Base-by-base conservation (phyloP, 768 basidiomycete species). In the Suillus alpinus region DNA sequence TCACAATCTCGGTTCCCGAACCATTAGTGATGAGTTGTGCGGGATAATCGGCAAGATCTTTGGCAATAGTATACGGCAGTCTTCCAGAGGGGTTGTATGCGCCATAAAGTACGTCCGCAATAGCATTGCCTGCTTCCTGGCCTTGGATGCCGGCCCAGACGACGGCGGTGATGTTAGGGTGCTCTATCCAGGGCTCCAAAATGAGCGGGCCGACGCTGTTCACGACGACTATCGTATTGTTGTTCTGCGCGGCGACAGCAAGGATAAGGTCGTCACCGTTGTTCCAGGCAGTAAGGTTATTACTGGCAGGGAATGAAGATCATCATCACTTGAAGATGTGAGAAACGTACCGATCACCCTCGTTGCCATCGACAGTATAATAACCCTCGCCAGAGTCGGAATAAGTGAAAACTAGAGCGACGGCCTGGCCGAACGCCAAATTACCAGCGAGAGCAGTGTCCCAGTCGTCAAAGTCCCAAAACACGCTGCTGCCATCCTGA, bases 341-440 rank as follows among this genome's bases (percentile, higher is more conserved):
- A 14, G 31, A 49, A 9, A 62, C 77, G 49, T 57, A 83, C 82
- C 88, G 76, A 69, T 94, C 92, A 29, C 91, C 91, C 60, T 80
- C 80, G 67, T 92, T 94, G 7, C 88, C 89, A 64, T 91, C 90
- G 16, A 91, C 87, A 18, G 84, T 86, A 66, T 92, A 87, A 69
- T 91, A 91, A 6, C 73, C 81, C 72, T 94, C 92, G 16, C 92
- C 92, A 32, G 89, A 90, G 71, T 92, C 87, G 2, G 88, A 79
- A 61, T 84, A 83, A 65, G 91, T 79, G 73, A 92, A 91, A 7
- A 94, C 91, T 36, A 94, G 76, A 10, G 86, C 86, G 3, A 84
- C 85, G 9, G 84, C 83, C 58, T 81, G 78, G 44, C 74, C 73
- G 1, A 73, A 73, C 0, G 81, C 83, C 56, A 80, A 71, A 50